These are phyloP conservation scores for Hagleromyces aurorensis DNA, from an alignment of 805 yeast genomes.

Conservation along the genomic window DNA sequence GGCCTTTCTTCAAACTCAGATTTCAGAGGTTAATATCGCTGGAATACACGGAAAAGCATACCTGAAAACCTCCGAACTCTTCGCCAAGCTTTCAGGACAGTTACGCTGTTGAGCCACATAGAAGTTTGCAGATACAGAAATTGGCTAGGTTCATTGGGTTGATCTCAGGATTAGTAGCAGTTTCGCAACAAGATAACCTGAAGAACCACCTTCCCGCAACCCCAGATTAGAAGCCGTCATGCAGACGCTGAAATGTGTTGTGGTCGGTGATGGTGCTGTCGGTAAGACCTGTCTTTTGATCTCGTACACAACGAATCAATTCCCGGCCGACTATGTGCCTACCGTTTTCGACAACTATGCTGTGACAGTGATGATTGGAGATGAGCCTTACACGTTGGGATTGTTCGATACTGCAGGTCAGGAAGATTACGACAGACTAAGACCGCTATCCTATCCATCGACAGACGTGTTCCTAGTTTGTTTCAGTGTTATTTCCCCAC, in stretches of 20 bases:
- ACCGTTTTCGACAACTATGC: constrained; percentile 97
- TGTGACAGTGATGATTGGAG: constrained; percentile 92
- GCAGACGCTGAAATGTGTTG: constrained; percentile 82
- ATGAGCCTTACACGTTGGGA: constrained; percentile 96
- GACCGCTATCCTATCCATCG: constrained; percentile 95
- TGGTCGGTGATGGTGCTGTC: constrained; percentile 99
- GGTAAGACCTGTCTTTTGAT: constrained; percentile 95
- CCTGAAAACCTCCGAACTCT: too few species aligned
- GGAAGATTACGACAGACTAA: constrained; percentile 95
- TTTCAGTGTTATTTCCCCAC: constrained; percentile 93
- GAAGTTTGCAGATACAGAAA: too few species aligned
- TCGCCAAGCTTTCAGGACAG: too few species aligned
- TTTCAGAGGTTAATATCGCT: too few species aligned
- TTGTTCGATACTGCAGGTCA: constrained; percentile 98
- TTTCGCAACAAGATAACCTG: too few species aligned
- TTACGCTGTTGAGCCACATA: too few species aligned
- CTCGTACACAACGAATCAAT: constrained; percentile 93
- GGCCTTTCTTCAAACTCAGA: too few species aligned
- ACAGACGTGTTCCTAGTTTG: constrained; percentile 95
- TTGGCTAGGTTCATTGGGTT: too few species aligned
- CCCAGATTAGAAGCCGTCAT: too few species aligned
- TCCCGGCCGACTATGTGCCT: constrained; percentile 97
- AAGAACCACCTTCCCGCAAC: too few species aligned
- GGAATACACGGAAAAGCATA: too few species aligned
- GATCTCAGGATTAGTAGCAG: too few species aligned